These are phyloP conservation scores for Vaccinium vitisidaea DNA, from an alignment of 148 eudicot species.

Conservation along the genomic window DNA sequence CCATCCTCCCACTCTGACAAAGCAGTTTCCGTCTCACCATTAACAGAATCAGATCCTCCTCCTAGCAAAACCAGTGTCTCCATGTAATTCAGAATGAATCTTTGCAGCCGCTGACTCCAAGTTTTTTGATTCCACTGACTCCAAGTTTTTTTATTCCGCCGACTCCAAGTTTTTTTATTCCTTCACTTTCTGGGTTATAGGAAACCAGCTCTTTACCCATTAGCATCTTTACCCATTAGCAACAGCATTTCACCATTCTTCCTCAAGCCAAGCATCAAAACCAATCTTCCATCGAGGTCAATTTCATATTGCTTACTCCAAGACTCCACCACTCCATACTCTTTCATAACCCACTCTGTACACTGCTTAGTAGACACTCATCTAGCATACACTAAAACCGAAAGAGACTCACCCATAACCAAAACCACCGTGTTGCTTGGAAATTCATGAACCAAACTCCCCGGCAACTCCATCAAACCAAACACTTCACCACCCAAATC, in stretches of 20 bases:
- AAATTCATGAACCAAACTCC: neutral
- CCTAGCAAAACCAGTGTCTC: neutral
- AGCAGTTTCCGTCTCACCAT: neutral
- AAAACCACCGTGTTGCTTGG: neutral
- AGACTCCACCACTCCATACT: conserved; percentile 5
- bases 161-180: neutral
- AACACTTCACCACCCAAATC: neutral
- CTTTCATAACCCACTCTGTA: neutral
- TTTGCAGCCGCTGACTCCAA: neutral
- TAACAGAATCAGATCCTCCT: neutral
- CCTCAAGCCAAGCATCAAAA: neutral
- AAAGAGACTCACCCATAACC: neutral
- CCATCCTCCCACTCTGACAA: neutral
- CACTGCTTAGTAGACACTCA: neutral
- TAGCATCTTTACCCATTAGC: neutral
- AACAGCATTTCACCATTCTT: neutral
- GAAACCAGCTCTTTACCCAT: neutral
- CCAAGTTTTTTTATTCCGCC: neutral
- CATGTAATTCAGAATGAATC: neutral
- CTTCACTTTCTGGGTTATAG: neutral
- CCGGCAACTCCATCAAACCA: neutral
- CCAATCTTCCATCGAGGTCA: conserved; percentile 3
- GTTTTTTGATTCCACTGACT: neutral
- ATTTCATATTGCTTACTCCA: neutral
- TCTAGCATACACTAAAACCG: neutral